phyloP scores from a whole-genome alignment of 129 eudicot genomes.

The Pulicaria dysenterica region DNA sequence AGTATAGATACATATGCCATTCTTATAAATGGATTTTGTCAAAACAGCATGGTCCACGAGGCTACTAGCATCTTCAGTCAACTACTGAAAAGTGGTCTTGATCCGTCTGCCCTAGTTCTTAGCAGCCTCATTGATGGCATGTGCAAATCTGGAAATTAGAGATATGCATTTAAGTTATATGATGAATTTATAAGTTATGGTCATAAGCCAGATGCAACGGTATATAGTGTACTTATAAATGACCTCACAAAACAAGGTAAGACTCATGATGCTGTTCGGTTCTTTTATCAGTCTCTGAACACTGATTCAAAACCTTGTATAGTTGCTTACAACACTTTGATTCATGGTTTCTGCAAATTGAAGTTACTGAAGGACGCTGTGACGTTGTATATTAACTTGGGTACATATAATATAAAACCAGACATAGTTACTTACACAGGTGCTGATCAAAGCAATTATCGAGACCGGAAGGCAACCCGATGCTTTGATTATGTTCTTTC shows the following conservation, averaged over 20 bases:
- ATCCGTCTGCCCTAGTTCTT: slow-evolving; percentile 44
- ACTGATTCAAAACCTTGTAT: slow-evolving; percentile 41
- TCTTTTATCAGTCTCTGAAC: slow-evolving; percentile 49
- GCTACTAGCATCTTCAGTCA: slow-evolving; percentile 55
- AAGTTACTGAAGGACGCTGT: slow-evolving; percentile 41
- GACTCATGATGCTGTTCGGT: slow-evolving; percentile 53
- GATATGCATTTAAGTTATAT: slow-evolving; percentile 47
- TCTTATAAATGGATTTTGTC: slow-evolving; percentile 62
- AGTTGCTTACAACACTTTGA: slow-evolving; percentile 48
- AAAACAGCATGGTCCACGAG: slow-evolving; percentile 38
- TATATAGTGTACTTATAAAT: slow-evolving; percentile 50
- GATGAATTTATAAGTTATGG: slow-evolving; percentile 48
- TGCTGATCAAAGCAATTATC: slow-evolving; percentile 52
- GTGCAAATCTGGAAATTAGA: slow-evolving; percentile 55
- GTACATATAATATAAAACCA: slow-evolving; percentile 40
- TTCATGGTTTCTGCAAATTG: slow-evolving; percentile 62
- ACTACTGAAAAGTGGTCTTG: slow-evolving; percentile 51
- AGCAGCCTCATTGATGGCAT: slow-evolving; percentile 62
- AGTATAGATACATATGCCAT: slow-evolving; percentile 56
- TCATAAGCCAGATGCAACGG: slow-evolving; percentile 48
- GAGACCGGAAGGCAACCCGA: slow-evolving; percentile 38
- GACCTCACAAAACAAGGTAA: slow-evolving; percentile 58
- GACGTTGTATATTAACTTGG: slow-evolving; percentile 51
- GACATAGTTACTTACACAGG: slow-evolving; percentile 61
- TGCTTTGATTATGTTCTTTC: slow-evolving; percentile 53